Conservation (phyloP, 805 yeast genomes). For the Suhomyces vadensis region DNA sequence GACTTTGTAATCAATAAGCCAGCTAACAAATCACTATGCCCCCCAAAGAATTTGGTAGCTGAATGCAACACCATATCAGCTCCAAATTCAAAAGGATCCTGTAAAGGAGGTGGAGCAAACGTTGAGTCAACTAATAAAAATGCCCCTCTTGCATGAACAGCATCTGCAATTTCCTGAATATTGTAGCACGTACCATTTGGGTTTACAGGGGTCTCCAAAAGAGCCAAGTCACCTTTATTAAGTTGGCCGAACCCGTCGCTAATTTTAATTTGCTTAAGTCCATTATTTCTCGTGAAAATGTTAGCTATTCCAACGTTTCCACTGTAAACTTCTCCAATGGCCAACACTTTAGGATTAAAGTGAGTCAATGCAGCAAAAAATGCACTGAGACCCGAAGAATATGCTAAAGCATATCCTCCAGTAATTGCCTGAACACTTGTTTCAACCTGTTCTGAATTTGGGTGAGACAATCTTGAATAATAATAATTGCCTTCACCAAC, state of each 20-base stretch:
- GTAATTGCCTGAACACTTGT: slow-evolving; percentile 59
- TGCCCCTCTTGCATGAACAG: slow-evolving; percentile 81
- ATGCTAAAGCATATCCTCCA: slow-evolving; percentile 65
- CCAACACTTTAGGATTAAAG: slow-evolving; percentile 69
- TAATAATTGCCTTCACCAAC: not conserved
- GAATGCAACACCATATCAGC: slow-evolving; percentile 92
- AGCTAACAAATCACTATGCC: slow-evolving; percentile 89
- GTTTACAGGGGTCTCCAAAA: slow-evolving; percentile 85
- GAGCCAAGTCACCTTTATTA: slow-evolving; percentile 71
- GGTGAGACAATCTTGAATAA: slow-evolving; percentile 77
- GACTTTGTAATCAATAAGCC: slow-evolving; percentile 76
- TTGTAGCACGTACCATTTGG: slow-evolving; percentile 74
- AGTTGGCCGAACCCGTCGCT: slow-evolving; percentile 44
- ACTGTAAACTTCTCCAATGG: slow-evolving; percentile 80
- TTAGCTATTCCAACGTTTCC: slow-evolving; percentile 76
- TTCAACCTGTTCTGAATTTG: slow-evolving; percentile 69
- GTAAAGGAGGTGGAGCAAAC: slow-evolving; percentile 91
- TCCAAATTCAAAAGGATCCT: slow-evolving; percentile 77
- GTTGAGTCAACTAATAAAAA: slow-evolving; percentile 76
- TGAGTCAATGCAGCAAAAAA: slow-evolving; percentile 72
- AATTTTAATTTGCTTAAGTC: slow-evolving; percentile 45
- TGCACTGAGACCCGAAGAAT: slow-evolving; percentile 80
- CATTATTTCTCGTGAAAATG: slow-evolving; percentile 60
- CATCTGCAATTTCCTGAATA: slow-evolving; percentile 59
- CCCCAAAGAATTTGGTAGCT: slow-evolving; percentile 91